These are phyloP conservation scores for Ceratocystis destructans DNA, from an alignment of 2,329 filamentous ascomycete genomes.

Conservation along the genomic window DNA sequence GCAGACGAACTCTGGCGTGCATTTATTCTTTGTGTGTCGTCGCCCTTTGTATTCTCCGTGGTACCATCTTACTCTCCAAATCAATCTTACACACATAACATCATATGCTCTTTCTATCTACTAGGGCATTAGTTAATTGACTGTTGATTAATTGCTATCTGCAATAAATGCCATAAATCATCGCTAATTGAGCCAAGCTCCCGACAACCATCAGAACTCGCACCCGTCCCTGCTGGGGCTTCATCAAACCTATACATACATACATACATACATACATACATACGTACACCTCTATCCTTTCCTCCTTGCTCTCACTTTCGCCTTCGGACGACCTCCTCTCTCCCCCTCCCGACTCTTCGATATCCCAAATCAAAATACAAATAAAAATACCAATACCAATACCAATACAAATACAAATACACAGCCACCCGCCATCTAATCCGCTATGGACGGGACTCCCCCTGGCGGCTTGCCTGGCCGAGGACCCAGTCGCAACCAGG, in stretches of 20 bases:
- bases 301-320: too few species aligned
- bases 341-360: conserved; percentile 20
- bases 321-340: background rate
- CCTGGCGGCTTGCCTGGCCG: conserved; percentile 35
- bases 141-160: background rate
- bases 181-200: background rate
- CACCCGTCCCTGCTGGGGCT: background rate
- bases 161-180: background rate
- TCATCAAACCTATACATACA: too few species aligned
- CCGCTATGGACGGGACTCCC: conserved; percentile 46
- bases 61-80: too few species aligned
- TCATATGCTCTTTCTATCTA: too few species aligned
- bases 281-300: too few species aligned
- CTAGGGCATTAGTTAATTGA: background rate
- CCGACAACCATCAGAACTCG: background rate
- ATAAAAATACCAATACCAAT: too few species aligned
- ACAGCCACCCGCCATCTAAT: background rate
- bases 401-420: too few species aligned
- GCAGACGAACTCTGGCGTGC: background rate
- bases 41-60: background rate
- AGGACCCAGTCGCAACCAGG: conserved; percentile 27
- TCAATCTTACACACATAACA: background rate
- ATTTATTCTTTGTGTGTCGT: background rate
- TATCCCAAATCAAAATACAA: too few species aligned
- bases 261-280: too few species aligned